These are phyloP conservation scores for Mortierella sp. DNA, from an alignment of 371 early-diverging fungal species.

Conservation along the genomic window DNA sequence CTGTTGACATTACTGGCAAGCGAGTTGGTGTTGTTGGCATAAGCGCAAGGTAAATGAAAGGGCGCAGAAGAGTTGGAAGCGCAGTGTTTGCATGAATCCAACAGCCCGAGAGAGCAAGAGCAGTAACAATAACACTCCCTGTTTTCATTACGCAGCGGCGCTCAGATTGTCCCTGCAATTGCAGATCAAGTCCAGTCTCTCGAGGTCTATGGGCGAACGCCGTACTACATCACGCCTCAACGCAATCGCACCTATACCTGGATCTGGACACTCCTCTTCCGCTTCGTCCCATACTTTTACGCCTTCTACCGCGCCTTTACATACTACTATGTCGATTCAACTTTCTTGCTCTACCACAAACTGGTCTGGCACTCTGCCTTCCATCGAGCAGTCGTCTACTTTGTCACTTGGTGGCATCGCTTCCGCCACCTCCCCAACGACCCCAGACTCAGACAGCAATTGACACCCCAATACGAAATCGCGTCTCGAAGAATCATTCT, in stretches of 20 bases:
- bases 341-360: constrained; percentile 38
- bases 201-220: constrained; percentile 39
- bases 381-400: constrained; percentile 30
- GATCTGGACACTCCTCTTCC: constrained; percentile 34
- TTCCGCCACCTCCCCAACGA: constrained; percentile 30
- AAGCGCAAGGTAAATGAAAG: constrained; percentile 34
- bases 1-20: constrained; percentile 45
- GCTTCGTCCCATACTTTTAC: constrained; percentile 34
- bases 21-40: constrained; percentile 51
- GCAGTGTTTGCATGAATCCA: neutral
- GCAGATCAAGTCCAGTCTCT: constrained; percentile 40
- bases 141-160: constrained; percentile 18
- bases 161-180: constrained; percentile 46
- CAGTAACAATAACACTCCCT: neutral
- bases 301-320: constrained; percentile 25
- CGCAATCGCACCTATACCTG: constrained; percentile 28
- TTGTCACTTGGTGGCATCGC: constrained; percentile 43
- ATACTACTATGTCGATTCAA: constrained; percentile 37
- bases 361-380: constrained; percentile 43
- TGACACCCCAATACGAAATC: constrained; percentile 43
- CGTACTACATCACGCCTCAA: constrained; percentile 37
- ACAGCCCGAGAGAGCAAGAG: neutral
- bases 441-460: constrained; percentile 20
- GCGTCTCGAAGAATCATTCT: constrained; percentile 38
- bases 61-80: neutral